Percentiles rank a stretch among this genome's conserved stretches.
These are phyloP conservation scores for Neohortaea acidophila DNA, from an alignment of 495 filamentous ascomycete species.

Conservation along the genomic window DNA sequence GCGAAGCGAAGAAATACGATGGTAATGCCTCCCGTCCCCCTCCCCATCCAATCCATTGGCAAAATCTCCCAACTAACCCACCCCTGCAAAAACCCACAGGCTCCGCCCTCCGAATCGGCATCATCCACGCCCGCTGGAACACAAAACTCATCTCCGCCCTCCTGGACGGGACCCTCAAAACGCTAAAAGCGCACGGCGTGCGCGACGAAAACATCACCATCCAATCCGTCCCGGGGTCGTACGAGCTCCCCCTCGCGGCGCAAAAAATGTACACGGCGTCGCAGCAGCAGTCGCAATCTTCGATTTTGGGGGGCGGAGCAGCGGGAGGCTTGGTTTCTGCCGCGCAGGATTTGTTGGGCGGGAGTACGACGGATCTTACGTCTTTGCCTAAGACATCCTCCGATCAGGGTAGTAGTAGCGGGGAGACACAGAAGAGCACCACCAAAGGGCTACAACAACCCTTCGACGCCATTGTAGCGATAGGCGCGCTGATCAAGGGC, in stretches of 20 bases:
- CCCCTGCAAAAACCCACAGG: conserved; percentile 33
- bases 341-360: conserved; percentile 31
- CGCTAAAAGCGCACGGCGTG: conserved; percentile 56
- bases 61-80: conserved; percentile 1
- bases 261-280: conserved; percentile 37
- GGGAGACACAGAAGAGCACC: conserved; percentile 11
- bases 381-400: conserved; percentile 37
- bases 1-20: conserved; percentile 21
- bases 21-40: conserved; percentile 13
- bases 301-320: not conserved
- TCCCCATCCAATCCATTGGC: not conserved
- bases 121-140: conserved; percentile 95
- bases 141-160: conserved; percentile 60
- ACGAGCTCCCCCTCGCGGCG: conserved; percentile 79
- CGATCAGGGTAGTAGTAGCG: conserved; percentile 1
- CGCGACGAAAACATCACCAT: conserved; percentile 72
- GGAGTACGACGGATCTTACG: conserved; percentile 57
- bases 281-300: conserved; percentile 6
- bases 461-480: conserved; percentile 88
- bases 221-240: conserved; percentile 82
- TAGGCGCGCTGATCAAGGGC: conserved; percentile 93
- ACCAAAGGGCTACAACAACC: conserved; percentile 43
- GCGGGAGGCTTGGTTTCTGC: conserved; percentile 8
- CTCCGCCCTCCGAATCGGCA: conserved; percentile 72
- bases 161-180: conserved; percentile 52